Evolutionary conservation across 2,329 filamentous ascomycete species (phyloP).

Genomic region (Alternaria brassicae): DNA sequence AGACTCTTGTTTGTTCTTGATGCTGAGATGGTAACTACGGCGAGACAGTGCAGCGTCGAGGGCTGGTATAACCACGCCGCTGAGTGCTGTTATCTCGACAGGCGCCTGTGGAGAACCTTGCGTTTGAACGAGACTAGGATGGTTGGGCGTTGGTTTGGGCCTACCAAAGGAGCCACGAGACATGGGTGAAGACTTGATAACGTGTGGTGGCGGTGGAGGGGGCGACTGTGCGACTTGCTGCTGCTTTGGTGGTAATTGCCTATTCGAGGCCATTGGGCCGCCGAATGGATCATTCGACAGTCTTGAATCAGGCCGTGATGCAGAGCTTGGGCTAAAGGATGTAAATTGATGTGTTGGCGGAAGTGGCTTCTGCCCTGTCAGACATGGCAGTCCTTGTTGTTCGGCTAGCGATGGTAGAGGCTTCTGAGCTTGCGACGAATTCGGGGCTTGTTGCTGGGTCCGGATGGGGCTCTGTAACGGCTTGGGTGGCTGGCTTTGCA

Average conservation of each 20-base stretch:
- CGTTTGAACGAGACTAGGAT: constrained; percentile 48
- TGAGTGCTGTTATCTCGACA: constrained; percentile 81
- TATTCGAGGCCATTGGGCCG: constrained; percentile 28
- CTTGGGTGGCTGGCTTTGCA: constrained; percentile 26
- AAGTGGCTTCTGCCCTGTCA: constrained; percentile 36
- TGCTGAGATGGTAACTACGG: constrained; percentile 66
- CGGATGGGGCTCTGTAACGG: constrained; percentile 31
- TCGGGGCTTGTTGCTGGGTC: constrained; percentile 18
- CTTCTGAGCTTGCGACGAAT: constrained; percentile 24
- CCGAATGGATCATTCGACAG: constrained; percentile 42
- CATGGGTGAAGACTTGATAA: constrained; percentile 29
- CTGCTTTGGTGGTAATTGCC: constrained; percentile 15
- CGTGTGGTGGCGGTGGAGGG: constrained; percentile 20
- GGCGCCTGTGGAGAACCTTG: constrained; percentile 62
- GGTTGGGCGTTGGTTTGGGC: constrained; percentile 32
- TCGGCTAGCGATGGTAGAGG: constrained; percentile 29
- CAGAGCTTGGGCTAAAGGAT: constrained; percentile 23
- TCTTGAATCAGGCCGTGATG: constrained; percentile 30
- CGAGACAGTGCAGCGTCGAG: constrained; percentile 89
- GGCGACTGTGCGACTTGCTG: constrained; percentile 11
- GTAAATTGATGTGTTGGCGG: constrained; percentile 35
- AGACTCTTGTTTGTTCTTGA: constrained; percentile 50
- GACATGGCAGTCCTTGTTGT: constrained; percentile 36
- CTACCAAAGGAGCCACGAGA: constrained; percentile 42
- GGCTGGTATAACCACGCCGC: constrained; percentile 90